These are phyloP conservation scores for Westerdykella sp. DNA, from an alignment of 2,329 filamentous ascomycete species.

Conservation along the genomic window DNA sequence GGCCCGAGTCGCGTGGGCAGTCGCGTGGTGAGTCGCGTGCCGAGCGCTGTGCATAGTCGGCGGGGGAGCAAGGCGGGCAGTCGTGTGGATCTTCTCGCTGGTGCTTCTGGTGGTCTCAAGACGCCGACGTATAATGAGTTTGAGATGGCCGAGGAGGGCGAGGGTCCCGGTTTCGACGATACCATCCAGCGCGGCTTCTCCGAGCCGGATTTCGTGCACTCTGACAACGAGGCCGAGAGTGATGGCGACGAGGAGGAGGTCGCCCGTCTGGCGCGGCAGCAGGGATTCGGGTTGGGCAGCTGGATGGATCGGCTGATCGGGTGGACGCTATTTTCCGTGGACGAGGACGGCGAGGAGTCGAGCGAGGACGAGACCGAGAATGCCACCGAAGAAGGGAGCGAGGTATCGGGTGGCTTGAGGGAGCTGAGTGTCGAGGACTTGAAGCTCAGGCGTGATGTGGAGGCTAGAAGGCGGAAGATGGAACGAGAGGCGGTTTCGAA, in stretches of 20 bases:
- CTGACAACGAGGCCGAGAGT: conserved; percentile 29
- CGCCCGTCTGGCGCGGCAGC: conserved; percentile 45
- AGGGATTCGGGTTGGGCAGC: conserved; percentile 50
- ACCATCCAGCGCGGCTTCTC: conserved; percentile 1
- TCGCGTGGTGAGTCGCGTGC: conserved; percentile 33
- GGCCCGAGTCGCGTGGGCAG: conserved; percentile 27
- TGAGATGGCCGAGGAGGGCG: conserved; percentile 10
- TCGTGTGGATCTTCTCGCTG: conserved; percentile 35
- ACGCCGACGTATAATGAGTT: conserved; percentile 6
- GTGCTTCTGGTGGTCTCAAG: conserved; percentile 7
- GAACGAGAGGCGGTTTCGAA: conserved; percentile 33
- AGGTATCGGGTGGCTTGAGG: conserved; percentile 10
- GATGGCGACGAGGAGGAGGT: conserved; percentile 50
- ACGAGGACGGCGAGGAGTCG: conserved; percentile 42
- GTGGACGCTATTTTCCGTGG: conserved; percentile 51
- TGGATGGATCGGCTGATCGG: conserved; percentile 55
- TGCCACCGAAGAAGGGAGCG: not conserved
- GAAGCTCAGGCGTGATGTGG: conserved; percentile 32
- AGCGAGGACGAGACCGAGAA: conserved; percentile 18
- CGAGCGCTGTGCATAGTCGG: conserved; percentile 36
- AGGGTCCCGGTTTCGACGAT: conserved; percentile 6
- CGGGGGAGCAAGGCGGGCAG: conserved; percentile 32
- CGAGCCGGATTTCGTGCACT: conserved; percentile 47
- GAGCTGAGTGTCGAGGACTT: conserved; percentile 35
- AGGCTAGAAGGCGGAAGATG: conserved; percentile 31